Evolutionary conservation across 2,329 filamentous ascomycete species (phyloP).

Genomic region (Penicillium sp.): DNA sequence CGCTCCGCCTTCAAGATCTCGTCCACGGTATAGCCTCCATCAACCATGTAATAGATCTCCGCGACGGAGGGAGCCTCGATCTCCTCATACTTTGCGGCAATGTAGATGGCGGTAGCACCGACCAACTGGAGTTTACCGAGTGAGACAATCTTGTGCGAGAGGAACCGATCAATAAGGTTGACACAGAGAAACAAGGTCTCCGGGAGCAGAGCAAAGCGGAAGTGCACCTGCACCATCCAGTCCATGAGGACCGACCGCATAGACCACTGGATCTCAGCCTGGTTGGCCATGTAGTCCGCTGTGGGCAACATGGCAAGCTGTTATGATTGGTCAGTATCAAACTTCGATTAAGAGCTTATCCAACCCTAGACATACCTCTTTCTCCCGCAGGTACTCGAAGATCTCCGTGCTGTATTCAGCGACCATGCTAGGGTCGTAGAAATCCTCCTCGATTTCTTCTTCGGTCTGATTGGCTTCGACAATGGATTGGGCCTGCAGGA

Average conservation of each 20-base stretch:
- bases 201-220: constrained; percentile 85
- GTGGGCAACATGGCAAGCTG: constrained; percentile 83
- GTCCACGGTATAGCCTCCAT: constrained; percentile 83
- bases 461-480: constrained; percentile 70
- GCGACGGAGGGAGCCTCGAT: constrained; percentile 95
- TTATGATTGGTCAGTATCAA: constrained; percentile 21
- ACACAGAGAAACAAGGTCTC: constrained; percentile 94
- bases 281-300: constrained; percentile 93
- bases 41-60: constrained; percentile 99
- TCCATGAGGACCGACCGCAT: constrained; percentile 98
- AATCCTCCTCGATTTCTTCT: constrained; percentile 86
- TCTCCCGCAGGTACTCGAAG: constrained; percentile 85
- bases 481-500: constrained; percentile 69
- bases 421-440: constrained; percentile 96
- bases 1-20: constrained; percentile 97
- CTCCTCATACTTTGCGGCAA: constrained; percentile 98
- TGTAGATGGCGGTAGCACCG: constrained; percentile 91
- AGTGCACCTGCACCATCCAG: constrained; percentile 96
- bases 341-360: not conserved
- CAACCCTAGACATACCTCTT: constrained; percentile 71
- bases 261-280: constrained; percentile 98
- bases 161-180: constrained; percentile 97
- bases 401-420: constrained; percentile 97
- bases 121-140: constrained; percentile 94
- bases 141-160: constrained; percentile 93